These are phyloP conservation scores for Sclerospora graminicola DNA, from an alignment of 352 stramenopile species.

Conservation along the genomic window DNA sequence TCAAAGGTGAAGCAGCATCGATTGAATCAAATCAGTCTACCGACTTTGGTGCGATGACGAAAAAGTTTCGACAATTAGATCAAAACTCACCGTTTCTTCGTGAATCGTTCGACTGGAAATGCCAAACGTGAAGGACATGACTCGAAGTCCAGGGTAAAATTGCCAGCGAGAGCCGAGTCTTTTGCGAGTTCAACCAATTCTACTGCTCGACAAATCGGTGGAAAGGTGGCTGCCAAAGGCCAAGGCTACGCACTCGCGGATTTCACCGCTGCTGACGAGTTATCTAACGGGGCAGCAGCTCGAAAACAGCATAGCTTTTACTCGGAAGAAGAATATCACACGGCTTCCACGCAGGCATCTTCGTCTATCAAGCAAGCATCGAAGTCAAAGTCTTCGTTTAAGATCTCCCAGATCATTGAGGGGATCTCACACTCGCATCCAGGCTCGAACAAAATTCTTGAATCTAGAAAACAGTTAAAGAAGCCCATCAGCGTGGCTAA, in stretches of 20 bases:
- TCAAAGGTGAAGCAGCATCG: conserved; percentile 30
- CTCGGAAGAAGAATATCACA: conserved; percentile 43
- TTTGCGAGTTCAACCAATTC: conserved; percentile 9
- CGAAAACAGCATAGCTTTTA: conserved; percentile 73
- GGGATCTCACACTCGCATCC: conserved; percentile 45
- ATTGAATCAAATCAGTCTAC: conserved; percentile 63
- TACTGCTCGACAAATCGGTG: conserved; percentile 37
- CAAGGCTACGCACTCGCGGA: conserved; percentile 34
- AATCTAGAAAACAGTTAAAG: conserved; percentile 5
- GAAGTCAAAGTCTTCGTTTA: conserved; percentile 36
- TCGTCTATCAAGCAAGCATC: conserved; percentile 11
- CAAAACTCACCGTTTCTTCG: conserved; percentile 47
- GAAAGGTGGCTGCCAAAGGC: conserved; percentile 42
- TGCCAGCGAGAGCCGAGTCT: conserved; percentile 4
- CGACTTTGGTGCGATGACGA: conserved; percentile 47
- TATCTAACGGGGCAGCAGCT: conserved; percentile 32
- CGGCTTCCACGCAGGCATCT: conserved; percentile 9
- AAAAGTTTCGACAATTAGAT: conserved; percentile 56
- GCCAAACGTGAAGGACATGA: conserved; percentile 14
- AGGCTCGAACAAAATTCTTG: conserved; percentile 12
- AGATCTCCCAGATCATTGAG: conserved; percentile 56
- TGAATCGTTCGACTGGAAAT: conserved; percentile 19
- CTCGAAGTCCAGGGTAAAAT: conserved; percentile 16
- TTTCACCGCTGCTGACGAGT: conserved; percentile 32
- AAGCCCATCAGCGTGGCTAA: conserved; percentile 1